Conservation (phyloP, 805 yeast species). For the Myxozyma melibiosi region DNA sequence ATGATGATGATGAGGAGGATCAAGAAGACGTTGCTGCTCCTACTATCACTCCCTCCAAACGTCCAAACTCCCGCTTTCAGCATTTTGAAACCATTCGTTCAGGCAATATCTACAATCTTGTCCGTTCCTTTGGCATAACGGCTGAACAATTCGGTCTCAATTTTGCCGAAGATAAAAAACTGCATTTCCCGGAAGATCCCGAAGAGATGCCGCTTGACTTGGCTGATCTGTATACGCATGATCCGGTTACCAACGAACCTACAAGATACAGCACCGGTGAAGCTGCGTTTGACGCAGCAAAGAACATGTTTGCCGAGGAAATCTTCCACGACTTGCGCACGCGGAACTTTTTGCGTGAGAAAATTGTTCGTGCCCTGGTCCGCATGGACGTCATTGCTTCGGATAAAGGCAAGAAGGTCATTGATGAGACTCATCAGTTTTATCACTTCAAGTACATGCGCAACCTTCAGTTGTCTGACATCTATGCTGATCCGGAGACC, state of each 20-base stretch:
- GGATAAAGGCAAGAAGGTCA: slow-evolving; percentile 76
- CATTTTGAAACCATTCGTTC: slow-evolving; percentile 41
- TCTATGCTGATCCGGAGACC: slow-evolving; percentile 73
- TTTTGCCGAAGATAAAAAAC: slow-evolving; percentile 63
- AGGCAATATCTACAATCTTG: slow-evolving; percentile 25
- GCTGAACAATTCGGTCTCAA: slow-evolving; percentile 83
- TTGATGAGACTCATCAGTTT: slow-evolving; percentile 77
- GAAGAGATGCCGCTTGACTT: slow-evolving; percentile 61
- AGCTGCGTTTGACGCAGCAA: slow-evolving; percentile 71
- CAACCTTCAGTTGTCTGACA: slow-evolving; percentile 75
- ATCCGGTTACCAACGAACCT: slow-evolving; percentile 34
- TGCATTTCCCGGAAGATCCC: slow-evolving; percentile 73
- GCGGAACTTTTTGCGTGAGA: slow-evolving; percentile 64
- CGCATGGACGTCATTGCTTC: slow-evolving; percentile 74
- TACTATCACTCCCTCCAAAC: slow-evolving; percentile 38
- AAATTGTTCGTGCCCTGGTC: slow-evolving; percentile 58
- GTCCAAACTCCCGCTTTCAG: slow-evolving; percentile 47
- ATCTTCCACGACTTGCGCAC: slow-evolving; percentile 78
- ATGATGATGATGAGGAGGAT: slow-evolving; percentile 13
- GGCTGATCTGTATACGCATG: slow-evolving; percentile 46
- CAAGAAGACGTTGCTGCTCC: slow-evolving; percentile 43
- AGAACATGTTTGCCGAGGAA: slow-evolving; percentile 76
- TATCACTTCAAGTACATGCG: slow-evolving; percentile 90
- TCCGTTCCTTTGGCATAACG: slow-evolving; percentile 69
- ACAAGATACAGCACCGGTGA: slow-evolving; percentile 20